Conservation (phyloP, 306 rosid species). For the Mimosa bimucronata region DNA sequence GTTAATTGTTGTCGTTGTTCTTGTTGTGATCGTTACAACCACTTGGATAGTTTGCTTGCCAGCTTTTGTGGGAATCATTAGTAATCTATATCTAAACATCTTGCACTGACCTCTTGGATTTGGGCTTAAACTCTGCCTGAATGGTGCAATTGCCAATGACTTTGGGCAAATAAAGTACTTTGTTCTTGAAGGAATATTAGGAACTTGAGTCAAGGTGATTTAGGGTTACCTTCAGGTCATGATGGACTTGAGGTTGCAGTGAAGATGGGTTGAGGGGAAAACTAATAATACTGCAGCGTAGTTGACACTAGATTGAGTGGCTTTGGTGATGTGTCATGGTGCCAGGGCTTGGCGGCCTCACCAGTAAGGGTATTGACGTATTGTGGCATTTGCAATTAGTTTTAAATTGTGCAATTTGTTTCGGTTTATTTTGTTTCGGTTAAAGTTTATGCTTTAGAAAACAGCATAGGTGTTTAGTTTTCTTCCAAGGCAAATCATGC, state of each 20-base stretch:
- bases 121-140: background rate
- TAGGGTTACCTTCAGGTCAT: background rate
- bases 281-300: background rate
- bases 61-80: background rate
- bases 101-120: conserved; percentile 2
- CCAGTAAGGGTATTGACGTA: background rate
- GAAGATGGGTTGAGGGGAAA: background rate
- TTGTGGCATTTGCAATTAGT: background rate
- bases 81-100: background rate
- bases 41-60: background rate
- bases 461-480: background rate
- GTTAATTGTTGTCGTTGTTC: background rate
- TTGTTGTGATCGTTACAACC: background rate
- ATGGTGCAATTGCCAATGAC: background rate
- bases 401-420: background rate
- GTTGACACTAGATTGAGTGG: conserved; percentile 5
- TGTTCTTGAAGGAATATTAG: background rate
- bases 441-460: background rate
- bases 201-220: background rate
- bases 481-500: background rate
- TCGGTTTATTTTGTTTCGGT: background rate
- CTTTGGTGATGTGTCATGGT: background rate
- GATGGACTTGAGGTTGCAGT: background rate
- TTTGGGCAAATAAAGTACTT: background rate
- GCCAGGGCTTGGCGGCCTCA: background rate